A percentile compares a stretch with the other conserved stretches of the same genome.
Evolutionary conservation across 2,329 filamentous ascomycete genomes (phyloP).

Genomic region (Aspergillus fumigatiaffinis): DNA sequence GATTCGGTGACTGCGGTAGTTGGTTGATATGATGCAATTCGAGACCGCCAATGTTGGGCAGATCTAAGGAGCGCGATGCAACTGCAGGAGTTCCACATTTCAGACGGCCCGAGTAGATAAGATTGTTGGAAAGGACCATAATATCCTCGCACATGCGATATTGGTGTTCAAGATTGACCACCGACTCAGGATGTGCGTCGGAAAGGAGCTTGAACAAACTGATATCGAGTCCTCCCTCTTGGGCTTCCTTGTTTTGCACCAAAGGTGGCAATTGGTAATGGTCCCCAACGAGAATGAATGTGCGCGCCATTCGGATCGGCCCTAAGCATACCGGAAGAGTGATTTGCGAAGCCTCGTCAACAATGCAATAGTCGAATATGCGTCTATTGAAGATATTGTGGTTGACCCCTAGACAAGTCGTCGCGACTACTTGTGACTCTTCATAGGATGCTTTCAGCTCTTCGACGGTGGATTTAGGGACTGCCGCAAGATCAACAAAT

Average conservation of each 20-base stretch:
- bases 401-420: constrained; percentile 88
- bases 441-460: constrained; percentile 82
- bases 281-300: constrained; percentile 92
- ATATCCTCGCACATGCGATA: constrained; percentile 98
- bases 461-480: constrained; percentile 71
- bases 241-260: constrained; percentile 86
- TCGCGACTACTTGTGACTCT: constrained; percentile 82
- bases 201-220: constrained; percentile 92
- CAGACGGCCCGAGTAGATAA: constrained; percentile 88
- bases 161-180: constrained; percentile 90
- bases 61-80: constrained; percentile 62
- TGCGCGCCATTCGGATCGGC: constrained; percentile 86
- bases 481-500: constrained; percentile 75
- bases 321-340: constrained; percentile 92
- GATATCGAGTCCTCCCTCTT: constrained; percentile 80
- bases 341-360: constrained; percentile 96
- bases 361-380: constrained; percentile 95
- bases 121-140: constrained; percentile 85
- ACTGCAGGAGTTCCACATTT: constrained; percentile 82
- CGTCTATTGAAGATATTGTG: constrained; percentile 85
- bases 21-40: constrained; percentile 51
- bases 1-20: constrained; percentile 15
- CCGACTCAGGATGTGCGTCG: constrained; percentile 78
- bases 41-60: constrained; percentile 64
- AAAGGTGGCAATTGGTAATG: constrained; percentile 94